Percentiles rank a stretch among this genome's conserved stretches.
phyloP scores from a whole-genome alignment of 192 early-diverging fungal species.

The Coemansia sp. region DNA sequence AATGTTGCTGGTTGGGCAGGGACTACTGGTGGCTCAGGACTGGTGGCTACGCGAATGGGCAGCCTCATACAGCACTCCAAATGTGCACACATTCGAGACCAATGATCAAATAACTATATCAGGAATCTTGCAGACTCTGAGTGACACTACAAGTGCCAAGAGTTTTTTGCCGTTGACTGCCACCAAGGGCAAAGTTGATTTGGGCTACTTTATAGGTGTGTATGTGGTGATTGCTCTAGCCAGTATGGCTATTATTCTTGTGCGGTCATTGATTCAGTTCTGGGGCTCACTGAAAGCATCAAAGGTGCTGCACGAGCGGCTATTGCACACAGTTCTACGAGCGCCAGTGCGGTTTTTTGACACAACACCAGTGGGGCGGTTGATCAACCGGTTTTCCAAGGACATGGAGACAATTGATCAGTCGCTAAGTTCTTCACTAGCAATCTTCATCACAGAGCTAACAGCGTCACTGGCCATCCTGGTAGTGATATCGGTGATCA shows the following conservation, averaged over 20 bases:
- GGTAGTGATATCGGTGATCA: constrained; percentile 60
- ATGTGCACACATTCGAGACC: background rate
- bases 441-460: constrained; percentile 59
- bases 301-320: constrained; percentile 31
- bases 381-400: constrained; percentile 85
- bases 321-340: constrained; percentile 54
- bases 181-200: constrained; percentile 3
- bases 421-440: constrained; percentile 56
- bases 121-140: too few relatives aligned
- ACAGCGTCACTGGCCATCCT: constrained; percentile 58
- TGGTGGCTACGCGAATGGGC: constrained; percentile 54
- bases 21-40: constrained; percentile 41
- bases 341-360: constrained; percentile 88
- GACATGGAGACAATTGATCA: constrained; percentile 76
- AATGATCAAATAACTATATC: too few relatives aligned
- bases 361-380: constrained; percentile 69
- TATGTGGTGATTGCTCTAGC: constrained; percentile 34
- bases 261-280: constrained; percentile 44
- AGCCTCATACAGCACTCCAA: constrained; percentile 28
- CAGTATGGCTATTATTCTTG: constrained; percentile 24
- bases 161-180: background rate
- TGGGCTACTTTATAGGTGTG: constrained; percentile 37
- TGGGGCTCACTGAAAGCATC: constrained; percentile 45
- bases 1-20: constrained; percentile 34
- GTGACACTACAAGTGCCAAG: too few relatives aligned